phyloP scores from a whole-genome alignment of 768 basidiomycete genomes.

The Trametes sanguinea region DNA sequence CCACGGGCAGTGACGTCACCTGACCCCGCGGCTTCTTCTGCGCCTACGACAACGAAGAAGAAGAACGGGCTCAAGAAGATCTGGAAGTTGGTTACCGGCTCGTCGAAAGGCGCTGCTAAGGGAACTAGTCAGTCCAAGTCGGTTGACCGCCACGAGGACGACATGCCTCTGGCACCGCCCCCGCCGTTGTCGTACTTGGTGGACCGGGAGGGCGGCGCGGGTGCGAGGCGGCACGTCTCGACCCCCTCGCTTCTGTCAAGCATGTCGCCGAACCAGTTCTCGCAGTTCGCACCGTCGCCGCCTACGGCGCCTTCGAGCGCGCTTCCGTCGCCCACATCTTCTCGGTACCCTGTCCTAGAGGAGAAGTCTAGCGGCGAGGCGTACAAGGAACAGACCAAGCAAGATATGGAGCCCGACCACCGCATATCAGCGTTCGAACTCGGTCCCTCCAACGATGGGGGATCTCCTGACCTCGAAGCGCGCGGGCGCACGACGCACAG shows the following conservation, averaged over 20 bases:
- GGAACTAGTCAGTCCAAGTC: conserved; percentile 41
- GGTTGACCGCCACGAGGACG: conserved; percentile 58
- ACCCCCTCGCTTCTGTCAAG: conserved; percentile 68
- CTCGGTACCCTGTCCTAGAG: conserved; percentile 60
- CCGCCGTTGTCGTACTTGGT: conserved; percentile 91
- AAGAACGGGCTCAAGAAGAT: conserved; percentile 77
- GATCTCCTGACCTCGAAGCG: conserved; percentile 18
- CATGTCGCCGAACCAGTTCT: conserved; percentile 55
- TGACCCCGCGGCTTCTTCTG: conserved; percentile 16
- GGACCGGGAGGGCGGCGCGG: conserved; percentile 47
- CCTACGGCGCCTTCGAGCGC: conserved; percentile 75
- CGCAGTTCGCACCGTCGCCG: conserved; percentile 67
- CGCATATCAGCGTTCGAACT: conserved; percentile 32
- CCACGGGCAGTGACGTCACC: conserved; percentile 18
- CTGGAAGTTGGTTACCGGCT: conserved; percentile 74
- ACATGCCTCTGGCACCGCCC: conserved; percentile 82
- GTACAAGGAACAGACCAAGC: conserved; percentile 43
- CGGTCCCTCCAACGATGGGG: conserved; percentile 33
- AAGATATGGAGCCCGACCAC: conserved; percentile 46
- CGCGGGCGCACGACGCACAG: conserved; percentile 31
- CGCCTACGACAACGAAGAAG: conserved; percentile 50
- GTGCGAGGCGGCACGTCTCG: conserved; percentile 60
- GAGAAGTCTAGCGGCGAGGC: conserved; percentile 48
- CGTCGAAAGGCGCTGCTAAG: conserved; percentile 45
- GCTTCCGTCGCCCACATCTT: conserved; percentile 75